Conservation (phyloP, 2,329 filamentous ascomycete genomes). For the Verticillium zaregamsianum region DNA sequence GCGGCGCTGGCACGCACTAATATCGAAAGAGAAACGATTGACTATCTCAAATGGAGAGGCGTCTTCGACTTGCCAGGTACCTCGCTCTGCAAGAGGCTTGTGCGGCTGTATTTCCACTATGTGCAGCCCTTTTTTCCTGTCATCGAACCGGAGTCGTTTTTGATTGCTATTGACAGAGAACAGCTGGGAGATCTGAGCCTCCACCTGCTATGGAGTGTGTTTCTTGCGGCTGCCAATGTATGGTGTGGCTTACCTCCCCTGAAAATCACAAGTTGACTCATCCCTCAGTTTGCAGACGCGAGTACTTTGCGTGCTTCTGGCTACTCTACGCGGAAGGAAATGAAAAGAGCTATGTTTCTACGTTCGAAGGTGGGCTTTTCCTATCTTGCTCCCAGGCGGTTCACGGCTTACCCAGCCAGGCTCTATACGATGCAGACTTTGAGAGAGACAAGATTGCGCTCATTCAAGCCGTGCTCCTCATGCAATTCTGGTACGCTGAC, state of each 20-base stretch:
- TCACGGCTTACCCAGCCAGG: conserved; percentile 5
- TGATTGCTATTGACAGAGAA: conserved; percentile 6
- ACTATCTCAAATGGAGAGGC: conserved; percentile 11
- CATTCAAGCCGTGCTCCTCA: conserved; percentile 34
- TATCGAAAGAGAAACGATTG: conserved; percentile 2
- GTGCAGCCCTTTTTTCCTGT: conserved; percentile 20
- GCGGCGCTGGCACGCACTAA: conserved; percentile 6
- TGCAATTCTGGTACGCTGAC: conserved; percentile 36
- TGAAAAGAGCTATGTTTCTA: conserved; percentile 31
- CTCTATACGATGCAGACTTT: conserved; percentile 25
- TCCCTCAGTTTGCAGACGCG: not conserved
- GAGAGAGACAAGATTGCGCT: conserved; percentile 33
- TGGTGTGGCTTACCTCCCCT: conserved; percentile 9
- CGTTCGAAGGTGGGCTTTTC: conserved; percentile 25
- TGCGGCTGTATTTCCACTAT: conserved; percentile 19
- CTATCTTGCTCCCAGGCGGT: not conserved
- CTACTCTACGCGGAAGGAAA: conserved; percentile 20
- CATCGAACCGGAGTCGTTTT: conserved; percentile 15
- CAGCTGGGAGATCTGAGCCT: conserved; percentile 11
- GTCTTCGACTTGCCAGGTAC: conserved; percentile 13
- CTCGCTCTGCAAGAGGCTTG: conserved; percentile 10
- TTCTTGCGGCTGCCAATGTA: conserved; percentile 23
- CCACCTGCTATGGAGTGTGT: conserved; percentile 23
- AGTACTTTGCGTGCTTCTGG: conserved; percentile 1
- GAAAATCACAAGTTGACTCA: not conserved